Evolutionary conservation across 2,329 filamentous ascomycete genomes (phyloP).

Genomic region (Aspergillus sp.): DNA sequence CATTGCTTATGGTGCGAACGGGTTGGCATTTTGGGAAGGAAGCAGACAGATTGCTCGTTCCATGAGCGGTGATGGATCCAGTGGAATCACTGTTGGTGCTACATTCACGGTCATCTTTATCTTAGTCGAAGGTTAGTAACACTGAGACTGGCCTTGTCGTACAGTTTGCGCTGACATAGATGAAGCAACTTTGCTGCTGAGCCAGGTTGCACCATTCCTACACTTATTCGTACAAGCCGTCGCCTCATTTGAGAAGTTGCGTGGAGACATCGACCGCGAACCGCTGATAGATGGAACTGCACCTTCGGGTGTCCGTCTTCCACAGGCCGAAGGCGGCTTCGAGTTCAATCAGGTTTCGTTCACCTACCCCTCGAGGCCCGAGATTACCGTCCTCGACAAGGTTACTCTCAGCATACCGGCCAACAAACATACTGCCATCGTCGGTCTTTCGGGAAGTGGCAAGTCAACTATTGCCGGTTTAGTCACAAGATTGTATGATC

Average conservation of each 20-base stretch:
- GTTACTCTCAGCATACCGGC: constrained; percentile 34
- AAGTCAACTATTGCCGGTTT: constrained; percentile 50
- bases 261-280: constrained; percentile 55
- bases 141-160: too few relatives aligned
- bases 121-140: constrained; percentile 20
- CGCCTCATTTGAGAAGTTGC: constrained; percentile 57
- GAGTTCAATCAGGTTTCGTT: constrained; percentile 37
- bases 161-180: too few relatives aligned
- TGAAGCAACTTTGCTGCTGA: constrained; percentile 39
- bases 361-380: constrained; percentile 37
- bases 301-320: neutral
- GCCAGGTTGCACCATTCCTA: constrained; percentile 38
- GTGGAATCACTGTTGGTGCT: constrained; percentile 28
- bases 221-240: constrained; percentile 51
- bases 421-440: constrained; percentile 43
- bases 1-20: constrained; percentile 66
- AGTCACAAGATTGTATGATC: constrained; percentile 40
- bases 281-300: constrained; percentile 47
- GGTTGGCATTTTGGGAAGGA: constrained; percentile 67
- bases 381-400: constrained; percentile 34
- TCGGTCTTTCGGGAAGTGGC: constrained; percentile 53
- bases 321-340: constrained; percentile 25
- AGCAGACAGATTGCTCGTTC: constrained; percentile 52
- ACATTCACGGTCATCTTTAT: constrained; percentile 41
- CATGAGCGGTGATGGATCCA: constrained; percentile 18